phyloP scores from a whole-genome alignment of 2,329 filamentous ascomycete genomes.

The Fusarium fujikuroi region DNA sequence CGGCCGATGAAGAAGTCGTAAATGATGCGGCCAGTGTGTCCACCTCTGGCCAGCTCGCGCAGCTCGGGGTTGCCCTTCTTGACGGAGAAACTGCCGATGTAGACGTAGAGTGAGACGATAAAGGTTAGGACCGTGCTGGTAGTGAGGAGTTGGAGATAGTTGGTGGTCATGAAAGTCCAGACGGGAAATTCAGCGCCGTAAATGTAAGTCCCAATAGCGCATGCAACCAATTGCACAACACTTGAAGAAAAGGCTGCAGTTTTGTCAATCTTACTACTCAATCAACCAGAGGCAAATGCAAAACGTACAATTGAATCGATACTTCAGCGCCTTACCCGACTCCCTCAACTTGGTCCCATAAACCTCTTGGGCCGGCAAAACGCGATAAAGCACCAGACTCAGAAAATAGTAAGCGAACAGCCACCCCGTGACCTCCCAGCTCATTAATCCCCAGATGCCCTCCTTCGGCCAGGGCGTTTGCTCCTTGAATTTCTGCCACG shows the following conservation, averaged over 20 bases:
- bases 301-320: constrained; percentile 76
- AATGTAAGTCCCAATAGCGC: constrained; percentile 75
- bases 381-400: constrained; percentile 75
- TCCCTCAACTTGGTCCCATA: constrained; percentile 74
- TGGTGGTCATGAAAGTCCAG: constrained; percentile 90
- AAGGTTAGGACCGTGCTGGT: constrained; percentile 81
- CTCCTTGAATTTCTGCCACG: constrained; percentile 73
- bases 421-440: constrained; percentile 72
- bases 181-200: constrained; percentile 83
- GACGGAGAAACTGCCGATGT: constrained; percentile 81
- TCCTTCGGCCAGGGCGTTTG: constrained; percentile 81
- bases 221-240: constrained; percentile 73
- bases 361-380: constrained; percentile 76
- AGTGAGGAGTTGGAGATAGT: constrained; percentile 85
- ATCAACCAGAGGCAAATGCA: accelerated
- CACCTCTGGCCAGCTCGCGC: constrained; percentile 82
- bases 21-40: constrained; percentile 80
- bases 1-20: constrained; percentile 98
- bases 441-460: constrained; percentile 74
- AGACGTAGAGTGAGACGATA: constrained; percentile 77
- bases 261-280: not conserved
- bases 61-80: constrained; percentile 73
- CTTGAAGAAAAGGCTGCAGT: constrained; percentile 75
- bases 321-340: constrained; percentile 75
- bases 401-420: constrained; percentile 80